A percentile compares a stretch with the other conserved stretches of the same genome.
Conservation (phyloP, 2,329 filamentous ascomycete species). For the Talaromyces sp. region DNA sequence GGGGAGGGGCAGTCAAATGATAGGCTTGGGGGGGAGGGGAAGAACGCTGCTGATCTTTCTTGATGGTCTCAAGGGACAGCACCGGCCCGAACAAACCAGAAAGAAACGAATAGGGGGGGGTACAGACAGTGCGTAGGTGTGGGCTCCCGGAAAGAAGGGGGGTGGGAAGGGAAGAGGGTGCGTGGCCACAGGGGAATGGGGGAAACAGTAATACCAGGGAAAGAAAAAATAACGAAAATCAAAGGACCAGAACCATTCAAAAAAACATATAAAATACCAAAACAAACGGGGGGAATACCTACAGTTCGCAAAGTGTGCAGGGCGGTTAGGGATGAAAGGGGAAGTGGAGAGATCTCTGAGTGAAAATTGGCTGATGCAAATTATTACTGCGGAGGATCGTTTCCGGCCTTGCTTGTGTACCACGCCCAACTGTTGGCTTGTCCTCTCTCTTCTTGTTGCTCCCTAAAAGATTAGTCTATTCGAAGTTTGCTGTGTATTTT, state of each 20-base stretch:
- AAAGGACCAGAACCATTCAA: slow-evolving; percentile 7
- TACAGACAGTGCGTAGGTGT: slow-evolving; percentile 15
- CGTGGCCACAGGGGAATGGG: slow-evolving; percentile 21
- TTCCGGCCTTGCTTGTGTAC: slow-evolving; percentile 1
- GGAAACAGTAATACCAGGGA: slow-evolving; percentile 1
- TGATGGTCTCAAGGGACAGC: slow-evolving; percentile 9
- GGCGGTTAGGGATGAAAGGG: slow-evolving; percentile 26
- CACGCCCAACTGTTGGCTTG: not conserved
- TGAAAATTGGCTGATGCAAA: slow-evolving; percentile 9
- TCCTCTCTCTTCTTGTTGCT: not conserved
- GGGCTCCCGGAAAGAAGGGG: slow-evolving; percentile 12
- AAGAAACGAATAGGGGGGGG: slow-evolving; percentile 12
- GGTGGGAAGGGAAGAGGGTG: slow-evolving; percentile 13
- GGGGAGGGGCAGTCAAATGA: slow-evolving; percentile 6
- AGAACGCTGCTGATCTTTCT: slow-evolving; percentile 10
- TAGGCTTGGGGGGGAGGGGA: not conserved
- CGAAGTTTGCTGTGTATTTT: not conserved
- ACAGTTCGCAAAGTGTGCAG: slow-evolving; percentile 14
- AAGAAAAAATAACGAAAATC: slow-evolving; percentile 5
- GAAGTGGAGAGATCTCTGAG: slow-evolving; percentile 25
- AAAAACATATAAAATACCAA: slow-evolving; percentile 12
- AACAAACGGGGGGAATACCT: slow-evolving; percentile 19
- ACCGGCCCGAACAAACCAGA: slow-evolving; percentile 15
- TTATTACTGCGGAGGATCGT: slow-evolving; percentile 21
- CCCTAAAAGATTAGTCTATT: not conserved